Percentiles rank a stretch among this genome's conserved stretches.
phyloP scores from a whole-genome alignment of 495 filamentous ascomycete species.

The Podospora bellae-mahoneyi region DNA sequence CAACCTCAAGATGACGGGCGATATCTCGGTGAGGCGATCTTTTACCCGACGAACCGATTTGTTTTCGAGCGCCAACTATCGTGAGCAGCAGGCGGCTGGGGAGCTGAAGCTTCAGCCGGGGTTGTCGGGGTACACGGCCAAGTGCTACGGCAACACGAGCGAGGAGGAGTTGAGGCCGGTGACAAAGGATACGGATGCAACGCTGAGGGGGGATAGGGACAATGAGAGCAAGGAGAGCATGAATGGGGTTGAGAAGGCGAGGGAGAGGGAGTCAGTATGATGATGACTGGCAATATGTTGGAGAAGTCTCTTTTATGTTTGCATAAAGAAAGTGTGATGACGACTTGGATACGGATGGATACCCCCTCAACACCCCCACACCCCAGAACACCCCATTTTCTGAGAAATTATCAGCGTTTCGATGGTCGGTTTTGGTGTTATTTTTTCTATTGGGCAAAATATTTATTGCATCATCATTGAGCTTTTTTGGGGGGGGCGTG shows the following conservation, averaged over 20 bases:
- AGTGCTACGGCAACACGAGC: constrained; percentile 5
- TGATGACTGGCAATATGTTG: background rate
- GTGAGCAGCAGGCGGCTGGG: background rate
- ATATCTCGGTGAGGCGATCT: background rate
- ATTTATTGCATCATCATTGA: too few relatives aligned
- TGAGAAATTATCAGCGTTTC: too few relatives aligned
- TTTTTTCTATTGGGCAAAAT: too few relatives aligned
- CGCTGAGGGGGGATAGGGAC: background rate
- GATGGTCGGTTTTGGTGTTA: too few relatives aligned
- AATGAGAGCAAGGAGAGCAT: constrained; percentile 13
- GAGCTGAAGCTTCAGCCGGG: constrained; percentile 4
- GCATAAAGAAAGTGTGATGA: background rate
- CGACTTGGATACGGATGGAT: background rate
- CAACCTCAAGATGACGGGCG: background rate
- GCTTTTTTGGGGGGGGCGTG: too few relatives aligned
- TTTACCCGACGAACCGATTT: constrained; percentile 5
- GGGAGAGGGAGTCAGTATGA: background rate
- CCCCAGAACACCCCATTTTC: too few relatives aligned
- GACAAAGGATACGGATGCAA: background rate
- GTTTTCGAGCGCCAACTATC: background rate
- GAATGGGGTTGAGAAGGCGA: background rate
- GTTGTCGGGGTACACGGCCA: background rate
- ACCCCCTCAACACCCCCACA: background rate
- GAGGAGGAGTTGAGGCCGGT: constrained; percentile 2
- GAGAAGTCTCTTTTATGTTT: background rate